phyloP scores from a whole-genome alignment of 192 early-diverging fungal genomes.

The Entomortierella lignicola region DNA sequence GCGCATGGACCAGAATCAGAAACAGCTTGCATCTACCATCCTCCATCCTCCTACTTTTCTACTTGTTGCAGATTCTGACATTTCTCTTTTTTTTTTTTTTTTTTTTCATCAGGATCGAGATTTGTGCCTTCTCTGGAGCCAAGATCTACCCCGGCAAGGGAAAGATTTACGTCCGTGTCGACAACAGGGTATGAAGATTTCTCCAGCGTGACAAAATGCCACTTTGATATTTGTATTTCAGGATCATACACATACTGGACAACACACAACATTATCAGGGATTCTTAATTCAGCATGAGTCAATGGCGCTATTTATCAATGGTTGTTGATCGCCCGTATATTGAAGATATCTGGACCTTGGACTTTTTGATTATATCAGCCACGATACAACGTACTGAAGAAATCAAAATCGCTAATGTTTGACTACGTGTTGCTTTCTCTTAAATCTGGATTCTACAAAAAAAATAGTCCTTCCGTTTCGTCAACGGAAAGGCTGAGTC shows the following conservation, averaged over 20 bases:
- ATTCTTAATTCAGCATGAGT: too few relatives aligned
- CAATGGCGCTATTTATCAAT: too few relatives aligned
- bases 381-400: too few relatives aligned
- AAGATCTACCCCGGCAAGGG: conserved; percentile 99
- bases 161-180: conserved; percentile 90
- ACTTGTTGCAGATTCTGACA: neutral
- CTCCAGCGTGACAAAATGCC: neutral
- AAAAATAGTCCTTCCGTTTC: conserved; percentile 89
- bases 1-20: neutral
- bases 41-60: neutral
- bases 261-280: neutral
- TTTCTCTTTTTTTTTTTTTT: neutral
- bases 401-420: too few relatives aligned
- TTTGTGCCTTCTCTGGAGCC: conserved; percentile 97
- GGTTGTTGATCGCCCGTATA: too few relatives aligned
- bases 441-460: neutral
- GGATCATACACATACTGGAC: neutral
- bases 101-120: conserved; percentile 76
- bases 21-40: neutral
- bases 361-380: too few relatives aligned
- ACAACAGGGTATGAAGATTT: conserved; percentile 78
- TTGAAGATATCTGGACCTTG: too few relatives aligned
- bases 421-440: neutral
- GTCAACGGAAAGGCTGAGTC: conserved; percentile 97
- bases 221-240: neutral